phyloP scores from a whole-genome alignment of 139 green algal genomes.

The Ettlia oleoabundans region DNA sequence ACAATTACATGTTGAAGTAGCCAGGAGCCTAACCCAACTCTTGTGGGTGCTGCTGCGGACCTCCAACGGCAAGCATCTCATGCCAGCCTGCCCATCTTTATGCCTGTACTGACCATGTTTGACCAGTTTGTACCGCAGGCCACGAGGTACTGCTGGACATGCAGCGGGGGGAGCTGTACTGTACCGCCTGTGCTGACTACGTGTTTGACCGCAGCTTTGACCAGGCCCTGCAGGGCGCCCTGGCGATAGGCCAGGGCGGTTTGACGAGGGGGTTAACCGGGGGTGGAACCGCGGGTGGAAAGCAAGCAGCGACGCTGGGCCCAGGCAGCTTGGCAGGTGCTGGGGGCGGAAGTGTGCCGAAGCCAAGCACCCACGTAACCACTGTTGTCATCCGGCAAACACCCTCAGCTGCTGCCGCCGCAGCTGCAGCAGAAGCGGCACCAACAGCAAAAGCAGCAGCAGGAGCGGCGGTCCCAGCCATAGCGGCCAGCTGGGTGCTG shows the following conservation, averaged over 20 bases:
- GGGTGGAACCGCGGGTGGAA: too few relatives aligned
- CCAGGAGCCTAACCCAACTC: too few relatives aligned
- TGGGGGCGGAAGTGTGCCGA: too few relatives aligned
- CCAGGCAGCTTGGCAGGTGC: too few relatives aligned
- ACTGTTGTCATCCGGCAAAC: neutral
- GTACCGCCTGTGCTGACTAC: slow-evolving; percentile 74
- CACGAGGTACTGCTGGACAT: slow-evolving; percentile 69
- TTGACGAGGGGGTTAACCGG: too few relatives aligned
- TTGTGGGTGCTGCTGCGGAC: too few relatives aligned
- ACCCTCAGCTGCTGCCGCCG: neutral
- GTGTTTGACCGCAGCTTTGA: slow-evolving; percentile 75
- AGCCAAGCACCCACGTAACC: neutral
- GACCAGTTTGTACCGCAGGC: slow-evolving; percentile 31
- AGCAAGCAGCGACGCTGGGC: too few relatives aligned
- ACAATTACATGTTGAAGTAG: too few relatives aligned
- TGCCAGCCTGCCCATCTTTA: neutral
- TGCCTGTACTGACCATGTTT: neutral
- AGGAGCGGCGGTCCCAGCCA: neutral
- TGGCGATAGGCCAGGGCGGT: too few relatives aligned
- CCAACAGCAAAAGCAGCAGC: neutral
- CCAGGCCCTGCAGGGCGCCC: slow-evolving; percentile 28
- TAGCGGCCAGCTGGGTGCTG: neutral
- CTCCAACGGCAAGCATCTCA: too few relatives aligned
- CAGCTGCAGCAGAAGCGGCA: neutral
- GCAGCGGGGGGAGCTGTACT: slow-evolving; percentile 73